phyloP scores from a whole-genome alignment of 2,329 filamentous ascomycete genomes.

The Aspergillus hiratsukae region DNA sequence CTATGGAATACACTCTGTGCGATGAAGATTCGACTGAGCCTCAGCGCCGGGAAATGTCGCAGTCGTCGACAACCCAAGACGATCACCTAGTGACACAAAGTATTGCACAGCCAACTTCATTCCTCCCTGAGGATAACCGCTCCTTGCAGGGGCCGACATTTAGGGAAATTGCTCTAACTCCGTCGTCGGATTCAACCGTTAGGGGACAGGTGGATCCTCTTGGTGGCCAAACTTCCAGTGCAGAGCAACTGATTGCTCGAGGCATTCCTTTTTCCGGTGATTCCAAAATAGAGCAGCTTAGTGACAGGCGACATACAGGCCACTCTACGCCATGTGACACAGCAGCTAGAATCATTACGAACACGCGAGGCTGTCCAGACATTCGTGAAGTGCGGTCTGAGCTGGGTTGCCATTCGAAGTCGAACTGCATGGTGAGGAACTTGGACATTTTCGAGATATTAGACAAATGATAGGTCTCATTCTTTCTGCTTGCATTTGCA shows the following conservation, averaged over 20 bases:
- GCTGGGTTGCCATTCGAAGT: slow-evolving; percentile 15
- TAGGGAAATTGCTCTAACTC: background rate
- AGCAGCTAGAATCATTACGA: slow-evolving; percentile 15
- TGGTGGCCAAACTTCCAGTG: background rate
- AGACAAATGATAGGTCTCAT: slow-evolving; percentile 6
- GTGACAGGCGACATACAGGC: slow-evolving; percentile 3
- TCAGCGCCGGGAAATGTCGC: too few relatives aligned
- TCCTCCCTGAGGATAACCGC: too few relatives aligned
- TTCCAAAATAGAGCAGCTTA: slow-evolving; percentile 5
- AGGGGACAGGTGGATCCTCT: background rate
- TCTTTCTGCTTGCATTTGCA: too few relatives aligned
- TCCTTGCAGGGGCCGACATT: too few relatives aligned
- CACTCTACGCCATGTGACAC: slow-evolving; percentile 17
- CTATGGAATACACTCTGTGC: background rate
- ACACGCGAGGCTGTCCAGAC: slow-evolving; percentile 13
- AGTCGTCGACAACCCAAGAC: too few relatives aligned
- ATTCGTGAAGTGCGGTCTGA: slow-evolving; percentile 14
- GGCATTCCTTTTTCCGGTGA: background rate
- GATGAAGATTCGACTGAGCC: too few relatives aligned
- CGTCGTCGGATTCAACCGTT: background rate
- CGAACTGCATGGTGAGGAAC: slow-evolving; percentile 17
- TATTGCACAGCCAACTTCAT: too few relatives aligned
- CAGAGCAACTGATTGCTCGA: background rate
- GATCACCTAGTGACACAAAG: too few relatives aligned
- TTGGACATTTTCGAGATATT: slow-evolving; percentile 18